Conservation (phyloP, 1,284 basidiomycete genomes). For the Moesziomyces antarcticus region DNA sequence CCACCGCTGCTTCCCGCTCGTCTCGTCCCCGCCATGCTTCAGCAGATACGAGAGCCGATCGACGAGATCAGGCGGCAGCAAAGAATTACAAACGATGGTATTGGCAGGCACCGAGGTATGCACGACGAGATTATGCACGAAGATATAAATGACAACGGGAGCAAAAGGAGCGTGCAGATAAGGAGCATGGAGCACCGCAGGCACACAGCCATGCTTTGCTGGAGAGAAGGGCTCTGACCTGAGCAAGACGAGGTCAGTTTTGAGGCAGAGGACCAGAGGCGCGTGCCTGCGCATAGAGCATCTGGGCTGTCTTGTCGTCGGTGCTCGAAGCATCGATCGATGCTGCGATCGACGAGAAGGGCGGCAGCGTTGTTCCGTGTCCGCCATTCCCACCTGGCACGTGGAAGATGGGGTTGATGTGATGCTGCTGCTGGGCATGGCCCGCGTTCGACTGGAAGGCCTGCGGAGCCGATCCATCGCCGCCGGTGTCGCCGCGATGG, state of each 20-base stretch:
- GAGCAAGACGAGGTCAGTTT: constrained; percentile 5
- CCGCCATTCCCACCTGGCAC: constrained; percentile 28
- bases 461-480: constrained; percentile 11
- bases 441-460: constrained; percentile 8
- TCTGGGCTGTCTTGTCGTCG: constrained; percentile 33
- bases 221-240: not conserved
- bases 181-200: not conserved
- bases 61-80: too few relatives aligned
- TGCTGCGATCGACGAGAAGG: constrained; percentile 57
- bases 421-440: constrained; percentile 34
- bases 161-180: not conserved
- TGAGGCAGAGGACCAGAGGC: constrained; percentile 27
- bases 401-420: constrained; percentile 54
- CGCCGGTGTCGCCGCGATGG: constrained; percentile 16
- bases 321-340: constrained; percentile 32
- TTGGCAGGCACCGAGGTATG: constrained; percentile 26
- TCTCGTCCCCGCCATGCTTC: not conserved
- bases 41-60: too few relatives aligned
- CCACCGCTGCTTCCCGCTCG: not conserved
- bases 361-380: constrained; percentile 47
- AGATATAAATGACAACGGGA: constrained; percentile 3
- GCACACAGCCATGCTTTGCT: not conserved
- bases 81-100: constrained; percentile 22
- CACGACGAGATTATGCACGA: constrained; percentile 26
- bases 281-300: constrained; percentile 37